A percentile compares a stretch with the other conserved stretches of the same genome.
phyloP scores from a whole-genome alignment of 2,329 filamentous ascomycete species.

The Epichloe scottii region DNA sequence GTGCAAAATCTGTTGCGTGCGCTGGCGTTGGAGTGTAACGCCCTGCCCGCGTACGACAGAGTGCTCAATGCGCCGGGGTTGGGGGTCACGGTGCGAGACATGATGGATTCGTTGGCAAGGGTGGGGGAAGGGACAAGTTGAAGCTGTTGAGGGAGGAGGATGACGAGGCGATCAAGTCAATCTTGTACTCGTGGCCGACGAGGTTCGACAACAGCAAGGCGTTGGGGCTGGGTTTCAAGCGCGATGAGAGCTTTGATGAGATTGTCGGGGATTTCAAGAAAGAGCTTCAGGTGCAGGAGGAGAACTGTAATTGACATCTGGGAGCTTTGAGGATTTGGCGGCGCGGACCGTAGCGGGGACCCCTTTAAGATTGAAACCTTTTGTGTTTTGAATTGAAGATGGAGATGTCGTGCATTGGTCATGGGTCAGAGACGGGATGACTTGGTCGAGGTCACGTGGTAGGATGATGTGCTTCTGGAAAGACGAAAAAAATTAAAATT shows the following conservation, averaged over 20 bases:
- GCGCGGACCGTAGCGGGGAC: no score
- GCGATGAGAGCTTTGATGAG: constrained; percentile 23
- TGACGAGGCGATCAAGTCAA: constrained; percentile 31
- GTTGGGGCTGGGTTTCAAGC: constrained; percentile 33
- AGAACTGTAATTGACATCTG: no score
- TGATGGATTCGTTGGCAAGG: constrained; percentile 33
- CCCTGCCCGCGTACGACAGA: constrained; percentile 4
- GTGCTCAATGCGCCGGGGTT: constrained; percentile 34
- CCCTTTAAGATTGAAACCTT: no score
- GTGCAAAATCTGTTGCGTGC: constrained; percentile 31
- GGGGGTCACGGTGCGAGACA: constrained; percentile 35
- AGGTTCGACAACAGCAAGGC: constrained; percentile 36
- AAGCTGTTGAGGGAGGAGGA: constrained; percentile 30
- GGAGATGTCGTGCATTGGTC: no score
- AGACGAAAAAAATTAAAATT: no score
- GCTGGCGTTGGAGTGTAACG: constrained; percentile 13
- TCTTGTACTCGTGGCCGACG: constrained; percentile 39
- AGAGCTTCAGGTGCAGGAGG: not conserved
- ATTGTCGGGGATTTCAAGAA: constrained; percentile 10
- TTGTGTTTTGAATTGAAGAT: no score
- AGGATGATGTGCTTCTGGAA: no score
- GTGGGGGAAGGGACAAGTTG: constrained; percentile 32
- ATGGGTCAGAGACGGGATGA: no score
- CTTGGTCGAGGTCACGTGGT: no score
- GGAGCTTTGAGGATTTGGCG: no score